phyloP scores from a whole-genome alignment of 2,329 filamentous ascomycete genomes.

The Helotiales sp. region DNA sequence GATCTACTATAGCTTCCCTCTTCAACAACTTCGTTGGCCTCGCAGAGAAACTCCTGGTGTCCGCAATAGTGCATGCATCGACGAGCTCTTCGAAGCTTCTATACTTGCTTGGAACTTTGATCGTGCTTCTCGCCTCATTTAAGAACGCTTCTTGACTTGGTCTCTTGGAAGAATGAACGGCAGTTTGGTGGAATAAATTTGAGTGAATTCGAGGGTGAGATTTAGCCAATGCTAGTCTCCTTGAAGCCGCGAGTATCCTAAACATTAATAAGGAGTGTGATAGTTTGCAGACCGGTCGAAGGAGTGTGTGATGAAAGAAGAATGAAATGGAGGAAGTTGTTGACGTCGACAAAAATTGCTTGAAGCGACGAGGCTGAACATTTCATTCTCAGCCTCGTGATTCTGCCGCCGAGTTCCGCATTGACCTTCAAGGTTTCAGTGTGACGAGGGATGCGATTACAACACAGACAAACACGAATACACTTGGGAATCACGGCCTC shows the following conservation, averaged over 20 bases:
- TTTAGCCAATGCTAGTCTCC: neutral
- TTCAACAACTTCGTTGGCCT: too few species aligned
- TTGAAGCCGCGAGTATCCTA: neutral
- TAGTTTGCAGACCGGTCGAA: neutral
- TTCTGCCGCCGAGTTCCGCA: slow-evolving; percentile 1
- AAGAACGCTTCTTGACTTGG: neutral
- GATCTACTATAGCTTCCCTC: too few species aligned
- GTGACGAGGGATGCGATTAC: slow-evolving; percentile 5
- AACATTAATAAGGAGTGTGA: neutral
- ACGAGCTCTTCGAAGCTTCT: too few species aligned
- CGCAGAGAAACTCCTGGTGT: too few species aligned
- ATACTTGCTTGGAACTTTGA: too few species aligned
- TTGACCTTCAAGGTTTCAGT: slow-evolving; percentile 1
- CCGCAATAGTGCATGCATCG: too few species aligned
- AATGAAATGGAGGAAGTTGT: neutral
- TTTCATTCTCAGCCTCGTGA: neutral
- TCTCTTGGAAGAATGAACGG: neutral
- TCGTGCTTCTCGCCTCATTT: too few species aligned
- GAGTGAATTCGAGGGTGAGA: neutral
- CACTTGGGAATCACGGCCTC: neutral
- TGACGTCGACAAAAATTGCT: neutral
- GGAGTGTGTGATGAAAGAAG: neutral
- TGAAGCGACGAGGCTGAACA: neutral
- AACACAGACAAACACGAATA: neutral
- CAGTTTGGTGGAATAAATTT: neutral